Conservation (phyloP, 2,329 filamentous ascomycete genomes). For the Cryphonectria nitschkei region DNA sequence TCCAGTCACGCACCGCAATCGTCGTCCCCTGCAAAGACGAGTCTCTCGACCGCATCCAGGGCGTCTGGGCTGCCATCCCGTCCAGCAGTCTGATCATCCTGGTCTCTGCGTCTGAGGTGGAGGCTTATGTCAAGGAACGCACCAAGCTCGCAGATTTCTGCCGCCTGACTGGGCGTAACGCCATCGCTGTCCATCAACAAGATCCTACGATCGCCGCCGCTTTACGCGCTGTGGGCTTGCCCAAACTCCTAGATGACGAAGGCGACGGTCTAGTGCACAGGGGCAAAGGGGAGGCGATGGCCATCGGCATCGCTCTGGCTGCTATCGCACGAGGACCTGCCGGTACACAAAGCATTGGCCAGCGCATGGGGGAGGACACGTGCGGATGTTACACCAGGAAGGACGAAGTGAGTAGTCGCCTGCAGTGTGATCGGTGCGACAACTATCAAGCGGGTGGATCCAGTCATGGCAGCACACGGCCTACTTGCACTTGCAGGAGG, state of each 20-base stretch:
- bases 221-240: conserved; percentile 33
- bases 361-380: background rate
- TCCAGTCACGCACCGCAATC: conserved; percentile 34
- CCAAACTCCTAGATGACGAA: conserved; percentile 34
- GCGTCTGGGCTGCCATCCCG: conserved; percentile 38
- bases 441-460: conserved; percentile 1
- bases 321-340: conserved; percentile 28
- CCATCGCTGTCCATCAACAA: conserved; percentile 37
- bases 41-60: conserved; percentile 32
- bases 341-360: background rate
- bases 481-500: background rate
- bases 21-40: conserved; percentile 41
- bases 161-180: conserved; percentile 29
- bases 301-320: conserved; percentile 38
- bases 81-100: conserved; percentile 37
- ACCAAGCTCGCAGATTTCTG: conserved; percentile 32
- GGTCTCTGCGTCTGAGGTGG: conserved; percentile 37
- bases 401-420: background rate
- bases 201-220: conserved; percentile 35
- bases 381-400: background rate
- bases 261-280: conserved; percentile 35
- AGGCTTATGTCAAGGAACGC: conserved; percentile 33
- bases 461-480: conserved; percentile 7
- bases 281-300: conserved; percentile 41
- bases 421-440: conserved; percentile 6